These are phyloP conservation scores for Nematodospora anomalae DNA, from an alignment of 1,139 yeast genomes.

Conservation along the genomic window DNA sequence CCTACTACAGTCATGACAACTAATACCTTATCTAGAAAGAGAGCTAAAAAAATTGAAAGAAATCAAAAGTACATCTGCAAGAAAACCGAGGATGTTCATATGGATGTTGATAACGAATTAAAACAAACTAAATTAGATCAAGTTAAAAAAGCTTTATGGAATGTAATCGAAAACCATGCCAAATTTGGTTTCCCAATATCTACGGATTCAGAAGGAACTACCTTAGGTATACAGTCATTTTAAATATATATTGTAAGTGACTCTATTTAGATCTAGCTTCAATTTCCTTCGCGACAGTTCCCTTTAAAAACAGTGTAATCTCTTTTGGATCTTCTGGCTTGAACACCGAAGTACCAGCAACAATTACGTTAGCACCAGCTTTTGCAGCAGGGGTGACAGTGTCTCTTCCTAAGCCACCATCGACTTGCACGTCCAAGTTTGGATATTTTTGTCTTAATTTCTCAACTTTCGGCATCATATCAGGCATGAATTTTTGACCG, in stretches of 20 bases:
- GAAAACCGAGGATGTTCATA: constrained; percentile 45
- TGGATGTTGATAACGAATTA: constrained; percentile 48
- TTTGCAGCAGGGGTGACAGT: constrained; percentile 82
- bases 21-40: constrained; percentile 71
- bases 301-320: constrained; percentile 67
- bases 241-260: constrained; percentile 17
- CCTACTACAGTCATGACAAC: constrained; percentile 52
- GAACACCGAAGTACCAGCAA: constrained; percentile 95
- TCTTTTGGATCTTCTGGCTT: constrained; percentile 75
- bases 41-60: constrained; percentile 79
- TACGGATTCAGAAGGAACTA: constrained; percentile 71
- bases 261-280: constrained; percentile 13
- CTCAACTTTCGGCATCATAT: constrained; percentile 95
- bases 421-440: constrained; percentile 85
- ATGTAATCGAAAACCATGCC: constrained; percentile 56
- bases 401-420: constrained; percentile 90
- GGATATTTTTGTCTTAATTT: constrained; percentile 74
- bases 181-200: constrained; percentile 43
- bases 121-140: constrained; percentile 42
- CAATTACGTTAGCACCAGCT: constrained; percentile 97
- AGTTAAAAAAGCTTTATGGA: constrained; percentile 68
- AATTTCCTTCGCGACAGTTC: constrained; percentile 44
- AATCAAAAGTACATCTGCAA: constrained; percentile 69
- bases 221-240: constrained; percentile 71
- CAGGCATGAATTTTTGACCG: constrained; percentile 93